Percentiles rank a stretch among this genome's conserved stretches.
These are phyloP conservation scores for Penicillium expansum DNA, from an alignment of 2,329 filamentous ascomycete genomes.

Conservation along the genomic window DNA sequence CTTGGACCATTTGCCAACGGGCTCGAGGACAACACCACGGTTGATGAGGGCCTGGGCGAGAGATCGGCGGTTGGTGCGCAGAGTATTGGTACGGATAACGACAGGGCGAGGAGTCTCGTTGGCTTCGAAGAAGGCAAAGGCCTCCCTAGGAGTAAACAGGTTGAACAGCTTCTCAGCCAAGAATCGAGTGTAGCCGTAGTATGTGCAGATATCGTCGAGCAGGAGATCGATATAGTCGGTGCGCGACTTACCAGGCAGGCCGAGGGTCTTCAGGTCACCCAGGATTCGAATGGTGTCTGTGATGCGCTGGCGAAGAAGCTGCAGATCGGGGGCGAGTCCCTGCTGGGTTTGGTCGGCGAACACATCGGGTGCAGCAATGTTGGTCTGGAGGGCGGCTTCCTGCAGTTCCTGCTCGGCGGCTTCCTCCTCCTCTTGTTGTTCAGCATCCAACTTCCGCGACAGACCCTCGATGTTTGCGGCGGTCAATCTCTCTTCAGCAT, in stretches of 20 bases:
- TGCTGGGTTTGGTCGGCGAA: conserved; percentile 57
- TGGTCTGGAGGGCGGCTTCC: conserved; percentile 84
- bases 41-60: conserved; percentile 93
- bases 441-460: conserved; percentile 76
- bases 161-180: conserved; percentile 94
- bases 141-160: conserved; percentile 88
- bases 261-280: conserved; percentile 79
- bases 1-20: conserved; percentile 98
- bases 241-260: conserved; percentile 75
- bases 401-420: conserved; percentile 83
- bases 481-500: conserved; percentile 84
- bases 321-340: conserved; percentile 80
- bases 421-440: conserved; percentile 73
- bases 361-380: conserved; percentile 75
- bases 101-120: conserved; percentile 93
- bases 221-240: conserved; percentile 85
- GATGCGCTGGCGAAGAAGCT: conserved; percentile 82
- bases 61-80: conserved; percentile 72
- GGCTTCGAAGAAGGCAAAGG: conserved; percentile 97
- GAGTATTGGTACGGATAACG: conserved; percentile 94
- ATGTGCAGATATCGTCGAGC: conserved; percentile 87
- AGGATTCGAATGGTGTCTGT: conserved; percentile 90
- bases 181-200: conserved; percentile 94
- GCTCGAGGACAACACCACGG: conserved; percentile 91
- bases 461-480: conserved; percentile 95